A percentile compares a stretch with the other conserved stretches of the same genome.
phyloP scores from a whole-genome alignment of 225 moss, liverwort and hornwort genomes.

The Marchantia polymorpha region DNA sequence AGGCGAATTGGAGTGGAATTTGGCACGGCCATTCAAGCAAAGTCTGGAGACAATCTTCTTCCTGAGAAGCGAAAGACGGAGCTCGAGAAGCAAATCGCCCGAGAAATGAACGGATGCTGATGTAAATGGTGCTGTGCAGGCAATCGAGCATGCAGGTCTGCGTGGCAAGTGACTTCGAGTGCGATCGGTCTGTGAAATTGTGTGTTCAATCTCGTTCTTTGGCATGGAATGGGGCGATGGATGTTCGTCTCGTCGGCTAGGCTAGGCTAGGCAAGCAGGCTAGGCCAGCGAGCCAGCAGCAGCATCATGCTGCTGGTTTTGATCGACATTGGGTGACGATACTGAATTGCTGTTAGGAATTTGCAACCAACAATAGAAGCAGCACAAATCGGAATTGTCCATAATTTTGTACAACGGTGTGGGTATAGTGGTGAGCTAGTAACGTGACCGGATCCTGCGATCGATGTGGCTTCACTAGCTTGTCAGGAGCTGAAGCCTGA shows the following conservation, averaged over 20 bases:
- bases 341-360: not conserved
- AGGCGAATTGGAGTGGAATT: not conserved
- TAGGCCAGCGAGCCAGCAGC: not conserved
- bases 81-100: not conserved
- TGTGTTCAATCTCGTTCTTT: slow-evolving; percentile 1
- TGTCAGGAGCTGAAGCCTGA: too few relatives aligned
- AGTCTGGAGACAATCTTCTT: not conserved
- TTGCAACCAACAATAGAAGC: not conserved
- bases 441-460: not conserved
- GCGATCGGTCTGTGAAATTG: not conserved
- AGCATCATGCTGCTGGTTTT: not conserved
- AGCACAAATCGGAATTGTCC: slow-evolving; percentile 8
- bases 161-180: not conserved
- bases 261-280: not conserved
- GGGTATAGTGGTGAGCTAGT: slow-evolving; percentile 5
- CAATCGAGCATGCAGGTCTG: not conserved
- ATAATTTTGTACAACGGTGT: slow-evolving; percentile 16
- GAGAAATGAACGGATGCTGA: not conserved
- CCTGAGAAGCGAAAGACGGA: too few relatives aligned
- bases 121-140: not conserved
- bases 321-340: not conserved
- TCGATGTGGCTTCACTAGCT: slow-evolving; percentile 1
- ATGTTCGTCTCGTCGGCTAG: not conserved
- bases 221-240: not conserved
- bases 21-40: not conserved